Evolutionary conservation across 2,329 filamentous ascomycete species (phyloP).

Genomic region (Colletotrichum navitas): DNA sequence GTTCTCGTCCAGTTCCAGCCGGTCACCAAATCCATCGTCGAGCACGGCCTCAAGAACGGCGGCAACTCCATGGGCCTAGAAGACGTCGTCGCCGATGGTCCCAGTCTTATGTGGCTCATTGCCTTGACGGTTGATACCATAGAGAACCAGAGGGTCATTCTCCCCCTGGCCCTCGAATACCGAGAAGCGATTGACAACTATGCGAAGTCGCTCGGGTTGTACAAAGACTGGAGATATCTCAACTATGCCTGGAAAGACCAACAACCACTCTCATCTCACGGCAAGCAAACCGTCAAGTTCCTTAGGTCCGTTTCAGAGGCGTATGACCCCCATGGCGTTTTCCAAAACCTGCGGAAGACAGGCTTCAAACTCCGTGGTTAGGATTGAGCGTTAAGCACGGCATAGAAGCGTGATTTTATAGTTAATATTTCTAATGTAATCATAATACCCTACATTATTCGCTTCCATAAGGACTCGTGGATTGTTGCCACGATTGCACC

Average conservation of each 20-base stretch:
- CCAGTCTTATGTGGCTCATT: conserved; percentile 53
- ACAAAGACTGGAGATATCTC: conserved; percentile 55
- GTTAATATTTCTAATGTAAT: too few species aligned
- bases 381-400: accelerated
- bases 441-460: too few species aligned
- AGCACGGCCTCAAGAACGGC: conserved; percentile 44
- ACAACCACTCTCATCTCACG: conserved; percentile 55
- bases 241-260: conserved; percentile 59
- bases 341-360: conserved; percentile 50
- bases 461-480: too few species aligned
- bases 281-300: conserved; percentile 50
- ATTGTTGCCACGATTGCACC: too few species aligned
- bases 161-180: conserved; percentile 67
- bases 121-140: conserved; percentile 55
- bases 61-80: conserved; percentile 53
- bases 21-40: conserved; percentile 49
- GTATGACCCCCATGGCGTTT: conserved; percentile 52
- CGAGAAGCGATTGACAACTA: conserved; percentile 64
- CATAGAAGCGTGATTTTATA: too few species aligned
- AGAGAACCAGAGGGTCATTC: conserved; percentile 51
- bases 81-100: conserved; percentile 51
- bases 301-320: conserved; percentile 48
- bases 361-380: conserved; percentile 48
- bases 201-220: conserved; percentile 47
- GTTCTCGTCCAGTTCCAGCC: conserved; percentile 46